Evolutionary conservation across 805 yeast genomes (phyloP).

Genomic region (Sugiyamaella marilandica): DNA sequence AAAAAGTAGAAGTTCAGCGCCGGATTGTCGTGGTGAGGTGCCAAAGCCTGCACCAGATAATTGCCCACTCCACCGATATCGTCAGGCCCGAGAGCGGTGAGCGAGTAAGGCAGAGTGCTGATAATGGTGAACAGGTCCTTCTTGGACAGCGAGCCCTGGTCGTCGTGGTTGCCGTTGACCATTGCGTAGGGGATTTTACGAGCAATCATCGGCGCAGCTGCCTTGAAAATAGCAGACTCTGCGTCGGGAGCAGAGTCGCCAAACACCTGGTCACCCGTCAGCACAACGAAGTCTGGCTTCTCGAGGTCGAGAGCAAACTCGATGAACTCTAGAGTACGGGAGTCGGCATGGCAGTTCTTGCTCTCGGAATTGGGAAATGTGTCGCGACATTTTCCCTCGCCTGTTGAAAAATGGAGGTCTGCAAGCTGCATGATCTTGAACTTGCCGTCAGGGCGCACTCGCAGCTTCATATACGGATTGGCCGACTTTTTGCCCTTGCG

Average conservation of each 20-base stretch:
- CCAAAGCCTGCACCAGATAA: slow-evolving; percentile 53
- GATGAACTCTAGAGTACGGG: slow-evolving; percentile 59
- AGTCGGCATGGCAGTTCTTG: slow-evolving; percentile 69
- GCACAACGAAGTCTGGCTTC: slow-evolving; percentile 75
- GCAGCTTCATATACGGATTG: slow-evolving; percentile 25
- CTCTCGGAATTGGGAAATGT: slow-evolving; percentile 31
- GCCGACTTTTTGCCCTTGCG: slow-evolving; percentile 13
- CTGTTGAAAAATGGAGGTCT: slow-evolving; percentile 86
- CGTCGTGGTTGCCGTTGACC: slow-evolving; percentile 91
- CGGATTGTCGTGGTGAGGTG: slow-evolving; percentile 34
- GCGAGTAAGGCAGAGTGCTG: slow-evolving; percentile 59
- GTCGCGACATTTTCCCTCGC: slow-evolving; percentile 74
- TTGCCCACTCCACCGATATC: slow-evolving; percentile 81
- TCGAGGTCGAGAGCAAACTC: slow-evolving; percentile 64
- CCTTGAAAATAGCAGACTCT: slow-evolving; percentile 75
- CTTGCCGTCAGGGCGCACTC: slow-evolving; percentile 40
- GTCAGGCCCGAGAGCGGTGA: slow-evolving; percentile 58
- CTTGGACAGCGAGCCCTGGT: slow-evolving; percentile 68
- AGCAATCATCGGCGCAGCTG: slow-evolving; percentile 60
- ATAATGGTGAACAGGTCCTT: slow-evolving; percentile 55
- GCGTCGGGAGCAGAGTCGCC: slow-evolving; percentile 80
- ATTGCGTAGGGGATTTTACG: slow-evolving; percentile 78
- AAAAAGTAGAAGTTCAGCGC: slow-evolving; percentile 65
- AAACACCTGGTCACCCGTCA: slow-evolving; percentile 89
- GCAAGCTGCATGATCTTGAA: slow-evolving; percentile 86